Evolutionary conservation across 2,329 filamentous ascomycete species (phyloP).

Genomic region (Aspergillus sp.): DNA sequence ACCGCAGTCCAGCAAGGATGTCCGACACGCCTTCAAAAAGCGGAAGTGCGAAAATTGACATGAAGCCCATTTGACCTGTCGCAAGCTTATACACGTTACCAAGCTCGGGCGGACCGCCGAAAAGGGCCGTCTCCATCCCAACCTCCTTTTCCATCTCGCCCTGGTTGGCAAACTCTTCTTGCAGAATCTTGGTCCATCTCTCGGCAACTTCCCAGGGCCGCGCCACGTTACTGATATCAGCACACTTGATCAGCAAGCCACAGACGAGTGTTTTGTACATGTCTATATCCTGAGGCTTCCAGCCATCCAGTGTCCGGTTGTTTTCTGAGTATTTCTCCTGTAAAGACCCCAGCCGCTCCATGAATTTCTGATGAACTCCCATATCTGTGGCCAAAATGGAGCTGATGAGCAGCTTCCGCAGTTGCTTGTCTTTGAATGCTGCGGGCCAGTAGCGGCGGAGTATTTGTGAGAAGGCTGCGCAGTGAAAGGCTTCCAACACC

Average conservation of each 20-base stretch:
- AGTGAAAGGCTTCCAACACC: conserved; percentile 95
- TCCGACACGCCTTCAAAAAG: conserved; percentile 86
- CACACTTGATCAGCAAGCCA: conserved; percentile 92
- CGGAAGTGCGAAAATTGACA: conserved; percentile 92
- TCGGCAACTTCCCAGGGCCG: conserved; percentile 78
- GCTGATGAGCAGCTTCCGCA: conserved; percentile 91
- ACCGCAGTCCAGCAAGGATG: conserved; percentile 79
- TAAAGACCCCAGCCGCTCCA: conserved; percentile 79
- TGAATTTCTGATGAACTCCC: conserved; percentile 95
- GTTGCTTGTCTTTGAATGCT: conserved; percentile 72
- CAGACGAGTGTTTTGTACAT: conserved; percentile 80
- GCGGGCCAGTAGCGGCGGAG: conserved; percentile 87
- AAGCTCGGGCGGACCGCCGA: conserved; percentile 73
- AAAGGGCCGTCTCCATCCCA: conserved; percentile 81
- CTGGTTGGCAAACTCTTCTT: conserved; percentile 91
- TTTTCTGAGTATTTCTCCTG: conserved; percentile 74
- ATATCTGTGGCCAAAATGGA: conserved; percentile 98
- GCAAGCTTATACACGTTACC: conserved; percentile 80
- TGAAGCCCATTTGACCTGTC: conserved; percentile 90
- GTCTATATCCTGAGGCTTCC: conserved; percentile 73
- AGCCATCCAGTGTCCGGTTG: conserved; percentile 64
- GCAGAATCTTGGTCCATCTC: conserved; percentile 90
- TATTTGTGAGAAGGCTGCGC: conserved; percentile 94
- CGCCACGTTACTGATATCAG: conserved; percentile 97
- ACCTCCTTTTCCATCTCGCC: conserved; percentile 88